Base-by-base conservation (phyloP, 2,329 filamentous ascomycete genomes). In the Alternaria solani region DNA sequence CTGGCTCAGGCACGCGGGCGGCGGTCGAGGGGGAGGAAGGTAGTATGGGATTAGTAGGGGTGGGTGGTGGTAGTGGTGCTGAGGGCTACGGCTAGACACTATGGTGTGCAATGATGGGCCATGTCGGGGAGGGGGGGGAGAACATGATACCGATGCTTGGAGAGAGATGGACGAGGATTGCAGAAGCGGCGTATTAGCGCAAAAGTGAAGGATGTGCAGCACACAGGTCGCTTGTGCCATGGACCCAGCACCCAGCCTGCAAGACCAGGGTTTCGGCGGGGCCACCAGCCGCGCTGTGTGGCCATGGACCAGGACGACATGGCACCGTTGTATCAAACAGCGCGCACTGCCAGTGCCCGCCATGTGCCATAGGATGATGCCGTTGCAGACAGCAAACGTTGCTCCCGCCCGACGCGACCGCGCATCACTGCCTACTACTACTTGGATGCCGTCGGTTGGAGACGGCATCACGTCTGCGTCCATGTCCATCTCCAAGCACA, bases 191-290 rank as follows among this genome's bases (percentile, higher is more conserved):
- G 44, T 56, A 51, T 51, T 59, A 55, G 51, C 51, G 56, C 43
- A 47, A 65, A 65, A 65, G 65, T 61, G 64, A 65, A 55, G 67
- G 63, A 63, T 54, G 58, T 51, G 63, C 61, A 54, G 56, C 64
- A 55, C 57, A 48, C 55, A 36, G 42, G 46, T 72, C 70, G 69
- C 70, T 73, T 70, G 67, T 69, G 73, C 69, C 64, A 57, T 48
- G 11, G 14, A 65, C 66, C 71, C 70, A 70, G 66, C 53, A 65
- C 66, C 71, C 71, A 70, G 66, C 53, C 57, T 64, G 28, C 71
- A 61, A 65, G 63, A 62, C 55, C 48, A 56, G 66, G 72, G 67
- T 42, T 51, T 54, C 28, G 46, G 28, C 34, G 49, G 51, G 54
- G 64, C 60, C 64, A 46, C 51, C 49, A 61, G 42, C 61, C 62